Evolutionary conservation across 495 filamentous ascomycete genomes (phyloP).

Genomic region (Patellaria atrata): DNA sequence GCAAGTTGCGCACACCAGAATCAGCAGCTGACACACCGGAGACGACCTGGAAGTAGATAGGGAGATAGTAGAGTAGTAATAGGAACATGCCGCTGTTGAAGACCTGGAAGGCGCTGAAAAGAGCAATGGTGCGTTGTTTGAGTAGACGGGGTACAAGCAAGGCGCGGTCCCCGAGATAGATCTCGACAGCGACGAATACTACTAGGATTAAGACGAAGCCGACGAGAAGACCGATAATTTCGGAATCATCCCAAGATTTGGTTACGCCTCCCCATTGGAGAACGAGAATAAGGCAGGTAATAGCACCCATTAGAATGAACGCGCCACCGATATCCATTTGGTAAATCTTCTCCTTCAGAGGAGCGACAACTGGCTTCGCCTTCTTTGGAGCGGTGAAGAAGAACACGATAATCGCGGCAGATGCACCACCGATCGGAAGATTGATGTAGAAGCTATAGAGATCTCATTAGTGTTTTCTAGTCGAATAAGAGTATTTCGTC

Average conservation of each 20-base stretch:
- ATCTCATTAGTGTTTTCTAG: background rate
- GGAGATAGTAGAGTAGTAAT: slow-evolving; percentile 19
- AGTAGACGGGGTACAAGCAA: slow-evolving; percentile 16
- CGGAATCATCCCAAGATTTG: slow-evolving; percentile 21
- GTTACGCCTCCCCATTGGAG: slow-evolving; percentile 21
- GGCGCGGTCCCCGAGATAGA: slow-evolving; percentile 11
- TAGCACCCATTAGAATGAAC: slow-evolving; percentile 12
- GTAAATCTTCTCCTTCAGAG: slow-evolving; percentile 19
- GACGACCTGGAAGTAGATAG: slow-evolving; percentile 25
- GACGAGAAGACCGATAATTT: slow-evolving; percentile 35
- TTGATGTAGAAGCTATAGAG: slow-evolving; percentile 39
- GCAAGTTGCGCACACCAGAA: slow-evolving; percentile 20
- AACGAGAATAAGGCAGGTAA: slow-evolving; percentile 16
- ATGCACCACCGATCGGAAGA: slow-evolving; percentile 34
- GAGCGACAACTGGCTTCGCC: slow-evolving; percentile 19
- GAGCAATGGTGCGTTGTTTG: slow-evolving; percentile 3
- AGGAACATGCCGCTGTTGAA: slow-evolving; percentile 14
- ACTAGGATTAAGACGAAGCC: slow-evolving; percentile 20
- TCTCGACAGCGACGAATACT: slow-evolving; percentile 11
- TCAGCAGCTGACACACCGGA: slow-evolving; percentile 7
- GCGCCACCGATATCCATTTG: slow-evolving; percentile 20
- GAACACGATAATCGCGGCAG: slow-evolving; percentile 28
- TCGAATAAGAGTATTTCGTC: slow-evolving; percentile 7
- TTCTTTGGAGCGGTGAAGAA: slow-evolving; percentile 27
- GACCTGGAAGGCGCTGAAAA: slow-evolving; percentile 11